Conservation (phyloP, 306 rosid genomes). For the Prunus dulcis region DNA sequence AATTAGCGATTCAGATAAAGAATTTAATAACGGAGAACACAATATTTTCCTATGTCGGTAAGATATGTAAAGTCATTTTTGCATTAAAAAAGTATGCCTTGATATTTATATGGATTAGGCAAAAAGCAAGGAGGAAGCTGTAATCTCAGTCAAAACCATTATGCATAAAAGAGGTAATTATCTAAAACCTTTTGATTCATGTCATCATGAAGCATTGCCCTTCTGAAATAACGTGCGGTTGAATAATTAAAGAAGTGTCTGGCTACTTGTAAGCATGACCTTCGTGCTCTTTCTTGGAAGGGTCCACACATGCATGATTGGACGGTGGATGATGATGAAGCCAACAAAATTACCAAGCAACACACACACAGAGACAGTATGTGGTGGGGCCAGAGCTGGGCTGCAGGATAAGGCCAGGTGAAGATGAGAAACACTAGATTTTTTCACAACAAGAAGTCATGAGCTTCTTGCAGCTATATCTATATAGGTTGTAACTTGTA, state of each 20-base stretch:
- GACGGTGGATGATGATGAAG: conserved; percentile 14
- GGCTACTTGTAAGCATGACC: not conserved
- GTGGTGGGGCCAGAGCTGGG: conserved; percentile 13
- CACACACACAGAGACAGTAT: not conserved
- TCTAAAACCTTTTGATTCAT: conserved; percentile 2
- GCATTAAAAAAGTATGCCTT: no score
- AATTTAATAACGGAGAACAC: no score
- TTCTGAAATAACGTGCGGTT: conserved; percentile 2
- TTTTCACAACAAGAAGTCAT: conserved; percentile 36
- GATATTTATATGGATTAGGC: no score
- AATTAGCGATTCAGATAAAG: no score
- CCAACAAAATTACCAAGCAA: no score
- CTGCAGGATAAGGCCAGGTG: conserved; percentile 19
- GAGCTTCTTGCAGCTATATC: conserved; percentile 48
- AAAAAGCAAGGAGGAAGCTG: no score
- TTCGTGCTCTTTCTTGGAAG: not conserved
- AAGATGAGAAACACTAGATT: conserved; percentile 25
- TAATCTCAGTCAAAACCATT: not conserved
- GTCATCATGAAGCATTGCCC: conserved; percentile 1
- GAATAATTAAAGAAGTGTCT: not conserved
- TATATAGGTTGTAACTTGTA: conserved; percentile 26
- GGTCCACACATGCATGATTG: not conserved
- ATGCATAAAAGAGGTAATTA: not conserved
- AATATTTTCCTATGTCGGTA: no score
- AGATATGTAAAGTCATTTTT: no score